These are phyloP conservation scores for Spathaspora passalidarum DNA, from an alignment of 805 yeast species.

Conservation along the genomic window DNA sequence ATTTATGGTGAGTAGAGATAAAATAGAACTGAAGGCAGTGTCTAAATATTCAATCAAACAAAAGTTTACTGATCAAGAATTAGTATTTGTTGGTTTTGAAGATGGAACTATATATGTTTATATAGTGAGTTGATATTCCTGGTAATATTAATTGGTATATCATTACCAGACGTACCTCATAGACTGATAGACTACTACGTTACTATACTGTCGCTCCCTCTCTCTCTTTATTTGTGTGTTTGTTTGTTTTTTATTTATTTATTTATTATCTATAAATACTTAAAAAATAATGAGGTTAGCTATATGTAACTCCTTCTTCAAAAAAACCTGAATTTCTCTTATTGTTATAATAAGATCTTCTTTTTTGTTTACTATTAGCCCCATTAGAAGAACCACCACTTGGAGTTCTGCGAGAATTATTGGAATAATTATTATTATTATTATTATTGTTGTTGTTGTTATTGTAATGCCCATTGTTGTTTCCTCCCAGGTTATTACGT, in stretches of 20 bases:
- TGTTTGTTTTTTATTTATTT: too few relatives aligned
- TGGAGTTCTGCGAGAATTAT: background rate
- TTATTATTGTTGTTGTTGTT: conserved; percentile 8
- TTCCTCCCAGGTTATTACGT: background rate
- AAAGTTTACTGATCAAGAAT: conserved; percentile 5
- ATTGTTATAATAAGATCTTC: conserved; percentile 31
- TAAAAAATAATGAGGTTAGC: background rate
- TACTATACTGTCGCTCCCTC: too few relatives aligned
- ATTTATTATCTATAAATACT: background rate
- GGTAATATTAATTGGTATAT: too few relatives aligned
- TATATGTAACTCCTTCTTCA: conserved; percentile 2
- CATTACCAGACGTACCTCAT: too few relatives aligned
- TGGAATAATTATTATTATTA: conserved; percentile 11
- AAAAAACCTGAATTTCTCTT: conserved; percentile 15
- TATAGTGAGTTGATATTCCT: too few relatives aligned
- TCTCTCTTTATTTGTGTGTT: too few relatives aligned
- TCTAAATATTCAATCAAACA: background rate
- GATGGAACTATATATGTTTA: conserved; percentile 52
- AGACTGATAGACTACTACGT: too few relatives aligned
- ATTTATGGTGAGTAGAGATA: background rate
- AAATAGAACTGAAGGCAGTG: too few relatives aligned
- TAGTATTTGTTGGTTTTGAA: conserved; percentile 44
- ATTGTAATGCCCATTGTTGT: conserved; percentile 6
- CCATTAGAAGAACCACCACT: background rate
- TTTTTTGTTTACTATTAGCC: conserved; percentile 19